Conservation (phyloP, 768 basidiomycete species). For the Holtermanniella nyarrowii region DNA sequence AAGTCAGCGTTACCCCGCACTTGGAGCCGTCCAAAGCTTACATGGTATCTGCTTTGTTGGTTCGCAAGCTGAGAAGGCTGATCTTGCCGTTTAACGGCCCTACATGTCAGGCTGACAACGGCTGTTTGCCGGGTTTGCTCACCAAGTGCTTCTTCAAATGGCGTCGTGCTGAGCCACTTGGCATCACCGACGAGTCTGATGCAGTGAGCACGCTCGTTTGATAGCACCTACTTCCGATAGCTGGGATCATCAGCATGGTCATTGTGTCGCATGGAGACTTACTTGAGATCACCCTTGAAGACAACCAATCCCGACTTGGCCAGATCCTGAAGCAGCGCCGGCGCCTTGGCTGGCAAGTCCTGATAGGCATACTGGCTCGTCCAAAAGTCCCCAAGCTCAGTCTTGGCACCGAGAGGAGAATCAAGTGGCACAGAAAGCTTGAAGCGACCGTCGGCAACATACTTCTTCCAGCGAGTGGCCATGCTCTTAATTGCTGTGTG, state of each 20-base stretch:
- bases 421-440: slow-evolving; percentile 57
- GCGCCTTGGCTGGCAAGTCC: slow-evolving; percentile 30
- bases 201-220: slow-evolving; percentile 4
- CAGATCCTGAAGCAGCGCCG: slow-evolving; percentile 47
- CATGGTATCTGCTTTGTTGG: slow-evolving; percentile 91
- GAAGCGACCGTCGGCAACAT: slow-evolving; percentile 64
- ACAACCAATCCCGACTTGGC: slow-evolving; percentile 30
- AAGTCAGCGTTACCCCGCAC: not conserved
- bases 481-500: slow-evolving; percentile 47
- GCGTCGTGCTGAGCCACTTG: slow-evolving; percentile 70
- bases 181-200: slow-evolving; percentile 79
- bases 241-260: slow-evolving; percentile 40
- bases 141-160: slow-evolving; percentile 58
- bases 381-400: slow-evolving; percentile 39
- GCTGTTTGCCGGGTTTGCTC: not conserved
- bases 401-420: slow-evolving; percentile 51
- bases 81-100: slow-evolving; percentile 71
- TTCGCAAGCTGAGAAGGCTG: slow-evolving; percentile 73
- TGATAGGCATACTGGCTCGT: slow-evolving; percentile 39
- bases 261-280: slow-evolving; percentile 35
- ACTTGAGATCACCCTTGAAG: slow-evolving; percentile 58
- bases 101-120: slow-evolving; percentile 20
- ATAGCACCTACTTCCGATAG: slow-evolving; percentile 64
- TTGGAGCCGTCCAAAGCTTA: slow-evolving; percentile 11
- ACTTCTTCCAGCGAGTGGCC: slow-evolving; percentile 59